These are phyloP conservation scores for Osmanthus fragrans DNA, from an alignment of 257 asterid species.

Conservation along the genomic window DNA sequence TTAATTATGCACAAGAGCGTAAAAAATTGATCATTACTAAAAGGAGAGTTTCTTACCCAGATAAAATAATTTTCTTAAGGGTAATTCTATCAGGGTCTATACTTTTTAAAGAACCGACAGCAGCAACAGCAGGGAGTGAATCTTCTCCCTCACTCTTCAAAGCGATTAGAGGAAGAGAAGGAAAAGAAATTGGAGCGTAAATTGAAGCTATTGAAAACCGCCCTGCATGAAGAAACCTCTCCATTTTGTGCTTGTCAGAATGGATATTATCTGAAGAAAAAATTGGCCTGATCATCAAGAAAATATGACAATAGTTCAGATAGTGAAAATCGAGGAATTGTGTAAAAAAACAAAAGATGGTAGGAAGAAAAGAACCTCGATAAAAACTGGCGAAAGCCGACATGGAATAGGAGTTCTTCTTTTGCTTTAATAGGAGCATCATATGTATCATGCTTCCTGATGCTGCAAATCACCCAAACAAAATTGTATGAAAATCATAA, in stretches of 20 bases:
- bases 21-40: neutral
- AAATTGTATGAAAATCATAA: constrained; percentile 16
- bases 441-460: constrained; percentile 78
- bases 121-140: constrained; percentile 67
- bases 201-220: constrained; percentile 80
- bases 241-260: constrained; percentile 91
- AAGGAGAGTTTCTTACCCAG: constrained; percentile 62
- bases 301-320: constrained; percentile 7
- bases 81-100: constrained; percentile 80
- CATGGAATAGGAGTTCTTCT: constrained; percentile 90
- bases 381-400: constrained; percentile 89
- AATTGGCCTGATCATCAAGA: constrained; percentile 63
- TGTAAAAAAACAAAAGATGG: neutral
- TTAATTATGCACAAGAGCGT: neutral
- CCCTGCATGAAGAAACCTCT: constrained; percentile 95
- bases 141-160: constrained; percentile 62
- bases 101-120: constrained; percentile 78
- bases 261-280: constrained; percentile 76
- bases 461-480: constrained; percentile 43
- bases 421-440: constrained; percentile 87
- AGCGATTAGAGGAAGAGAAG: constrained; percentile 76
- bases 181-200: constrained; percentile 83
- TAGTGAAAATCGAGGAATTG: neutral
- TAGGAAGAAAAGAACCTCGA: constrained; percentile 47
- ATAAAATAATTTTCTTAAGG: constrained; percentile 84